Evolutionary conservation across 257 asterid species (phyloP), one percentile per base, ranked within the genome.

Genomic region (Solanum tarapatanum): DNA sequence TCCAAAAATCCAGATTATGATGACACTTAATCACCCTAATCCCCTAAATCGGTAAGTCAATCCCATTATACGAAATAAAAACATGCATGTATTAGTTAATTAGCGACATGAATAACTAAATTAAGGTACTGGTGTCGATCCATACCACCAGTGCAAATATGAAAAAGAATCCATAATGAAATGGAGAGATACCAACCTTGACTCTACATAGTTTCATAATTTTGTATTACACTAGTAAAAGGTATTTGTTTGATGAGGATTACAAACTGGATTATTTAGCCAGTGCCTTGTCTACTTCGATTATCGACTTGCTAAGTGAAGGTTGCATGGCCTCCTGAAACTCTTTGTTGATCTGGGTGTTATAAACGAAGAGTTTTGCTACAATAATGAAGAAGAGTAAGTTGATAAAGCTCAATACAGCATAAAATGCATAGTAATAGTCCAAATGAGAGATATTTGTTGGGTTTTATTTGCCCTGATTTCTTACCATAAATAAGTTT

Each of bases 401-500:
- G 89, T 94, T 94, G 21, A 93, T 23, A 17, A 86, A 87, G 86
- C 90, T 91, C 14, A 94, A 68, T 26, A 88, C 90, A 1, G 93
- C 94, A 5, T 62, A 90, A 37, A 94, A 85, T 2, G 93, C 95
- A 69, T 93, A 94, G 32, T 93, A 94, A 89, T 92, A 92, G 60
- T 95, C 98, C 88, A 95, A 88, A 86, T 83, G 94, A 0, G 97
- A 96, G 12, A 17, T 66, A 75, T 30, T 30, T 30, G 30, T 30
- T 30, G 30, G 30, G 30, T 30, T 30, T 30, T 30, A 30, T 30
- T 30, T 30, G 30, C 30, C 30, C 30, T 30, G 30, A 30, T 30
- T 30, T 30, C 30, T 30, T 30, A 30, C 30, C 30, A 30, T 30
- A 30, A 30, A 30, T 30, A 30, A 30, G 30, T 30, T 30, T 30